Conservation (phyloP, 106 monocot genomes). For the Alisma plantagoaquatica region DNA sequence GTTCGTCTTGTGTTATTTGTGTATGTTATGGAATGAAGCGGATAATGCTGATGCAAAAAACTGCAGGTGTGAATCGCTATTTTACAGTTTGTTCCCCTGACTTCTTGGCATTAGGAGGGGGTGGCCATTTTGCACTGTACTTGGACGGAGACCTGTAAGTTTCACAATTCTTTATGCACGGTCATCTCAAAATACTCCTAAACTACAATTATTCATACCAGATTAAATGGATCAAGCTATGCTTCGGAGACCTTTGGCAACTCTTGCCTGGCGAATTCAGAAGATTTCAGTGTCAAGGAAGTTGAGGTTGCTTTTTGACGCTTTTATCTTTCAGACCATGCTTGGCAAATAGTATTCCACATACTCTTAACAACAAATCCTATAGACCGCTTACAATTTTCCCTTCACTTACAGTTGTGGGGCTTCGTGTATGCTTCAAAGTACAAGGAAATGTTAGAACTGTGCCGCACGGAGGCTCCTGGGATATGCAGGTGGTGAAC, state of each 20-base stretch:
- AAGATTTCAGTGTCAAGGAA: slow-evolving; percentile 88
- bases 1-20: too few species aligned
- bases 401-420: slow-evolving; percentile 61
- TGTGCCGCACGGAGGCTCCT: slow-evolving; percentile 50
- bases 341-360: too few species aligned
- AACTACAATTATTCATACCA: slow-evolving; percentile 25
- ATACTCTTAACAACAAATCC: too few species aligned
- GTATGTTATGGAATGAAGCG: not conserved
- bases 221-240: slow-evolving; percentile 87
- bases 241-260: slow-evolving; percentile 88
- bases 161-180: slow-evolving; percentile 1
- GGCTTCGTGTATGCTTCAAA: slow-evolving; percentile 85
- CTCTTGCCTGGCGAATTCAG: slow-evolving; percentile 70
- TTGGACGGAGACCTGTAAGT: slow-evolving; percentile 89
- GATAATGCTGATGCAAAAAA: not conserved
- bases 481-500: slow-evolving; percentile 92
- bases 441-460: slow-evolving; percentile 59
- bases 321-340: too few species aligned
- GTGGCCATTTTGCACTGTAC: slow-evolving; percentile 93
- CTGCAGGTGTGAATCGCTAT: slow-evolving; percentile 90
- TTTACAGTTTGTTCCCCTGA: slow-evolving; percentile 76
- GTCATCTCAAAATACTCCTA: too few species aligned
- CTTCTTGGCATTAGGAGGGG: slow-evolving; percentile 88
- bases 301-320: too few species aligned
- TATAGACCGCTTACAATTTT: too few species aligned